phyloP scores from a whole-genome alignment of 139 green algal species.

The Tetradesmus lagerheimii region DNA sequence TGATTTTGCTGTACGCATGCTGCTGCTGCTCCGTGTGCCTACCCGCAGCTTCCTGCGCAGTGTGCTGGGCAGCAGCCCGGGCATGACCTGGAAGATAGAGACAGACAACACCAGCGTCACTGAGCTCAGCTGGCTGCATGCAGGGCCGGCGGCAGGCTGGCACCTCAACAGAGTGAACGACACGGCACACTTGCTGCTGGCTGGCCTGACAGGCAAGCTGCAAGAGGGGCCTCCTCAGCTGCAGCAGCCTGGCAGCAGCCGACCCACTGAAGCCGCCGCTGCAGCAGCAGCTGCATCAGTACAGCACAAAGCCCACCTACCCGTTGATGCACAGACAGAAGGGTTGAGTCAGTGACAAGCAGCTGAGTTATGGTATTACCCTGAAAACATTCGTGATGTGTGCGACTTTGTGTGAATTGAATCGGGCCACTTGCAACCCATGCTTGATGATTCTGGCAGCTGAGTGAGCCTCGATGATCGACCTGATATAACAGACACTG shows the following conservation, averaged over 20 bases:
- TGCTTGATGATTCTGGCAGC: too few species aligned
- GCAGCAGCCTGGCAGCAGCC: neutral
- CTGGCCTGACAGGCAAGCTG: neutral
- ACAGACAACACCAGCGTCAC: conserved; percentile 18
- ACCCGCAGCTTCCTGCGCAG: conserved; percentile 34
- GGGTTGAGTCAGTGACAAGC: too few species aligned
- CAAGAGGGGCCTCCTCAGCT: too few species aligned
- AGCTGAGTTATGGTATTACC: too few species aligned
- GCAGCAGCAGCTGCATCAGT: neutral
- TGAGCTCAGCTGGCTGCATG: conserved; percentile 12
- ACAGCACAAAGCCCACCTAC: too few species aligned
- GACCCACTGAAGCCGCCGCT: neutral
- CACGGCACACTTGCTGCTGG: conserved; percentile 22
- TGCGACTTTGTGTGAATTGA: too few species aligned
- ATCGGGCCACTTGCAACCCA: too few species aligned
- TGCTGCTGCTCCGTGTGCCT: neutral
- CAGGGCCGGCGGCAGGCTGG: conserved; percentile 36
- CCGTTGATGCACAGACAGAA: too few species aligned
- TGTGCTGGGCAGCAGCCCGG: conserved; percentile 31
- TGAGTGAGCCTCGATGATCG: too few species aligned
- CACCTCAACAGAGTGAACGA: conserved; percentile 43
- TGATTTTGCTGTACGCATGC: neutral
- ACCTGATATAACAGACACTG: too few species aligned
- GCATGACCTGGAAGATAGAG: conserved; percentile 46
- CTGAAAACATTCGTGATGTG: too few species aligned